Evolutionary conservation across 768 basidiomycete species (phyloP), one percentile per base, ranked within the genome.

Genomic region (Macrolepiota dolichaula): DNA sequence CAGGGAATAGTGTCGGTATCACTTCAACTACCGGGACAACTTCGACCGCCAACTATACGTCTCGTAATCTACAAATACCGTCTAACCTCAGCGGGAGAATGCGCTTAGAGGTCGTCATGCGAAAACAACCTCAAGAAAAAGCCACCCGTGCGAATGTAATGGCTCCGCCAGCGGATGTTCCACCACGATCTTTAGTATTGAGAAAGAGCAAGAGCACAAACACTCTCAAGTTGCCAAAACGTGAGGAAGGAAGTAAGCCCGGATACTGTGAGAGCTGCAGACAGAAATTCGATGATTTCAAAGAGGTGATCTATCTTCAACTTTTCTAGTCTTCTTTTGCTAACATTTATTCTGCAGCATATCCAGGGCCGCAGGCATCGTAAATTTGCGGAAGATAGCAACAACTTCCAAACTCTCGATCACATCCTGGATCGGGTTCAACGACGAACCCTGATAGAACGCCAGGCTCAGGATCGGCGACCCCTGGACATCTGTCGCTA

Each of bases 251-350:
- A 17, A 85, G 82, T 64, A 98, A 97, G 68, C 90, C 96, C 4
- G 97, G 97, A 4, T 98, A 98, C 73, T 99, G 97, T 72, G 97
- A 99, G 74, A 96, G 94, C 71, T 99, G 97, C 73, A 84, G 96
- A 40, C 69, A 81, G 59, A 94, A 94, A 72, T 99, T 96, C 69
- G 87, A 89, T 0, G 89, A 96, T 73, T 96, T 98, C 67, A 83
- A 84, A 63, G 74, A 77, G 65, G 96, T 97, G 67, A 69, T 87
- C 79, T 25, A 27, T 61, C 24, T 56, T 36, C 54, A 32, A 60
- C 57, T 37, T 35, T 63, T 19, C 56, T 37, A 49, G 1, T 61
- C 22, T 27, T 55, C 60, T 29, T 54, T 46, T 49, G 12, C 15
- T 56, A 42, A 51, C 64, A 22, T 40, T 29, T 19, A 62, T 49